Evolutionary conservation across 495 filamentous ascomycete genomes (phyloP).

Genomic region (Trichoderma gamsii): DNA sequence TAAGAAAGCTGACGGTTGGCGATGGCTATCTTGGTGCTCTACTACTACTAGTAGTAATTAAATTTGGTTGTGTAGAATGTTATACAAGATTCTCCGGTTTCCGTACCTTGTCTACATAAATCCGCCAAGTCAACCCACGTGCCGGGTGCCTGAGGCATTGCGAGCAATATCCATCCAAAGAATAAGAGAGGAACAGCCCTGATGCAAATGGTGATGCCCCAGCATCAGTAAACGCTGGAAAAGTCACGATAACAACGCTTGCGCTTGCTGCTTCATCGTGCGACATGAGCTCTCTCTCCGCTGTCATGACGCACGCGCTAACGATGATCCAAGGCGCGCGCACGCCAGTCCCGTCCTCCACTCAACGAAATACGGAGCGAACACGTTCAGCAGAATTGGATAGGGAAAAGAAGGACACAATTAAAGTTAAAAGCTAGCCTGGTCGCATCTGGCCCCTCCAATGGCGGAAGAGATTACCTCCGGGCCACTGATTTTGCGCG

Average conservation of each 20-base stretch:
- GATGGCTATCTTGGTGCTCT: too few species aligned
- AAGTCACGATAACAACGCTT: background rate
- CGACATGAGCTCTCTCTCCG: background rate
- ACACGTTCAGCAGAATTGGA: background rate
- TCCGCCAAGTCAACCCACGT: too few species aligned
- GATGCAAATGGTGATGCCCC: too few species aligned
- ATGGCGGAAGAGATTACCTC: constrained; percentile 8
- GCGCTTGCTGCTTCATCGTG: background rate
- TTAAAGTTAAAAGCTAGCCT: constrained; percentile 6
- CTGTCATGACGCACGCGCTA: constrained; percentile 3
- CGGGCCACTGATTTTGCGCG: constrained; percentile 9
- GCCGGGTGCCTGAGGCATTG: too few species aligned
- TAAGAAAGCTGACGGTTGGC: too few species aligned
- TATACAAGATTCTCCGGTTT: background rate
- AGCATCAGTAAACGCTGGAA: too few species aligned
- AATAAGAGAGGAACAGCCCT: too few species aligned
- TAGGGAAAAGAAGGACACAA: background rate
- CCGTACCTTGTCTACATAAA: background rate
- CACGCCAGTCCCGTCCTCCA: too few species aligned
- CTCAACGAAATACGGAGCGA: background rate
- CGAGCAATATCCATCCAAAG: background rate
- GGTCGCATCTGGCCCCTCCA: background rate
- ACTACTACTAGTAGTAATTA: too few species aligned
- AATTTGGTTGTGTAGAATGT: too few species aligned
- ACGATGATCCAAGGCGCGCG: background rate